Evolutionary conservation across 257 asterid species (phyloP).

Genomic region (Solanum lignicaule): DNA sequence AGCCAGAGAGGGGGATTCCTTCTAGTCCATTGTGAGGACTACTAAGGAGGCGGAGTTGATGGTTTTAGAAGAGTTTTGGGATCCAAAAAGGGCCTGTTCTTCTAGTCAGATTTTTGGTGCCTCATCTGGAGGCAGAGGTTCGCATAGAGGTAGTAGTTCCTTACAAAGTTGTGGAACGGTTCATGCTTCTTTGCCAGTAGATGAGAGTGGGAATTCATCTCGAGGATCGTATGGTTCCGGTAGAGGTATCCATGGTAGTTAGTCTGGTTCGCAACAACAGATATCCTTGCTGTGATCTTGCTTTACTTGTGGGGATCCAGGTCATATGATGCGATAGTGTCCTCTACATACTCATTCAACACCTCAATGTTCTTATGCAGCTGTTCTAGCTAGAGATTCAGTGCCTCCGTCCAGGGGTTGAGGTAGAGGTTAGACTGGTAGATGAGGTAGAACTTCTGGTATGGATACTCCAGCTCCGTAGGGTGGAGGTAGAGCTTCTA

Average conservation of each 20-base stretch:
- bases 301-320: background rate
- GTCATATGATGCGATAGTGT: no score
- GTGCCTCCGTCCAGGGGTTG: background rate
- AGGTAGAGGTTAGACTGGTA: background rate
- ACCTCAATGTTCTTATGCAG: background rate
- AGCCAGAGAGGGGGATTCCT: background rate
- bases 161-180: accelerated
- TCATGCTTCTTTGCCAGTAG: background rate
- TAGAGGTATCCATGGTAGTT: background rate
- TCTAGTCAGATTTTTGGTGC: no score
- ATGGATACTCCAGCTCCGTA: background rate
- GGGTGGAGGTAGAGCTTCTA: no score
- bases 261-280: background rate
- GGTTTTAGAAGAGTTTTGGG: background rate
- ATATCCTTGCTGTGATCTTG: no score
- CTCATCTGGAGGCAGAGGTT: background rate
- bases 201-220: no score
- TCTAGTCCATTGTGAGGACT: background rate
- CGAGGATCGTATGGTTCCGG: background rate
- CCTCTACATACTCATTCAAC: background rate
- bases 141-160: background rate
- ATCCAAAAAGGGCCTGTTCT: background rate
- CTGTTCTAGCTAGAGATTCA: background rate
- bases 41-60: background rate
- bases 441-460: background rate